Base-by-base conservation (phyloP, 306 rosid genomes). In the Boehmeria nivea region DNA sequence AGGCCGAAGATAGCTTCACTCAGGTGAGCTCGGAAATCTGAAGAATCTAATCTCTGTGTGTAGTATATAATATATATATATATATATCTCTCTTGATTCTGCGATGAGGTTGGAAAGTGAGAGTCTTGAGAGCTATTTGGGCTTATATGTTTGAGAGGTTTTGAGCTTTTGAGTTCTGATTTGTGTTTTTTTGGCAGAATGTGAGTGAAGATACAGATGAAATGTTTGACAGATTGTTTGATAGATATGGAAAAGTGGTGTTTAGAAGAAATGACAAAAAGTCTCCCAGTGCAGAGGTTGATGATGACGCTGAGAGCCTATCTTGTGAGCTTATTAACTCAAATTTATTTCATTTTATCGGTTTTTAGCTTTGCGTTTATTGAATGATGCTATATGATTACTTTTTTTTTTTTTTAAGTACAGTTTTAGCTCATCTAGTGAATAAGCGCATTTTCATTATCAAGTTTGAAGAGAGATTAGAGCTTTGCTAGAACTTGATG, bases 221-320 rank as follows among this genome's bases (percentile, higher is more conserved):
- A 22, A 82, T 80, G 94, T 91, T 80, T 8, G 98, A 82, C 43
- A 94, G 78, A n/a, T 75, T 91, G 72, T 78, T 91, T 54, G 78
- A 80, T 36, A 91, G 74, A 48, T 83, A 82, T 58, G 98, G 98
- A 37, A 83, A 82, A 66, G 96, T 91, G 50, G 95, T 91, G 28
- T 91, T 63, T 71, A 75, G 68, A 33, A 82, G 93, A 37, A 71
- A 55, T 6, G 95, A 79, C 65, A 72, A 61, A 66, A 87, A 80
- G 70, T 74, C 82, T 68, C 79, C 74, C 9, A 76, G 63, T 42
- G 88, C 72, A 49, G 98, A 91, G 74, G 58, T 87, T 45, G 96
- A 91, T 46, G 95, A 90, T 60, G 98, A 91, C 60, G 79, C 98
- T 1, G 96, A 91, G 69, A 84, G 95, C 83, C 78, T 91, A 51